These are phyloP conservation scores for Trichoderma citrinoviride DNA, from an alignment of 2,329 filamentous ascomycete species.

Conservation along the genomic window DNA sequence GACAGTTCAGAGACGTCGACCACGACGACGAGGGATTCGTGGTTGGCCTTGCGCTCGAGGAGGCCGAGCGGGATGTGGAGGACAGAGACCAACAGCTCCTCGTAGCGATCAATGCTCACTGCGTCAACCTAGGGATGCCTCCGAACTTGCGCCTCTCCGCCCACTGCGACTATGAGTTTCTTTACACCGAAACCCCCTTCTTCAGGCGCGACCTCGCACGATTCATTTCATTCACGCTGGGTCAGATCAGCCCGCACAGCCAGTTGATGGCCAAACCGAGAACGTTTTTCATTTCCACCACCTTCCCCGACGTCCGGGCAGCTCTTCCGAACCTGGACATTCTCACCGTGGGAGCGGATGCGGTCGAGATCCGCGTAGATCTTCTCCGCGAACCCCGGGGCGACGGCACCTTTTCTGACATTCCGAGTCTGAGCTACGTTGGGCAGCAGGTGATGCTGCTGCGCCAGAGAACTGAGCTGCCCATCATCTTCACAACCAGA, in stretches of 20 bases:
- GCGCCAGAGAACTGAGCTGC: constrained; percentile 78
- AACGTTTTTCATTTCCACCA: constrained; percentile 84
- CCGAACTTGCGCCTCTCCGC: constrained; percentile 64
- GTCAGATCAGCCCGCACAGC: constrained; percentile 75
- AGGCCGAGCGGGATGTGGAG: constrained; percentile 57
- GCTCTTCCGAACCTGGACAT: constrained; percentile 84
- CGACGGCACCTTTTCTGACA: constrained; percentile 58
- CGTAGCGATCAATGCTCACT: constrained; percentile 73
- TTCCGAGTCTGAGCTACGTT: constrained; percentile 80
- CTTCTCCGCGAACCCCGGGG: constrained; percentile 68
- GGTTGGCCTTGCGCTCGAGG: constrained; percentile 59
- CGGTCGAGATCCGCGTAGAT: constrained; percentile 81
- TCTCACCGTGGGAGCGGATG: constrained; percentile 80
- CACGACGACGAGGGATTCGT: constrained; percentile 61
- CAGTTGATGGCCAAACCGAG: constrained; percentile 73
- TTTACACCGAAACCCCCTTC: constrained; percentile 72
- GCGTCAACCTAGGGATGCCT: constrained; percentile 67
- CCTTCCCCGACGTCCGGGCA: constrained; percentile 80
- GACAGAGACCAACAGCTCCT: constrained; percentile 58
- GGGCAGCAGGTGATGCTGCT: constrained; percentile 83
- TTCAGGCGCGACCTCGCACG: constrained; percentile 73
- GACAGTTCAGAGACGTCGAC: constrained; percentile 53
- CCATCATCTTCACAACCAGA: constrained; percentile 85
- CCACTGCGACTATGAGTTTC: constrained; percentile 79
- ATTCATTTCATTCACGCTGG: constrained; percentile 75